These are phyloP conservation scores for Neurospora tetrasperma DNA, from an alignment of 495 filamentous ascomycete species.

Conservation along the genomic window DNA sequence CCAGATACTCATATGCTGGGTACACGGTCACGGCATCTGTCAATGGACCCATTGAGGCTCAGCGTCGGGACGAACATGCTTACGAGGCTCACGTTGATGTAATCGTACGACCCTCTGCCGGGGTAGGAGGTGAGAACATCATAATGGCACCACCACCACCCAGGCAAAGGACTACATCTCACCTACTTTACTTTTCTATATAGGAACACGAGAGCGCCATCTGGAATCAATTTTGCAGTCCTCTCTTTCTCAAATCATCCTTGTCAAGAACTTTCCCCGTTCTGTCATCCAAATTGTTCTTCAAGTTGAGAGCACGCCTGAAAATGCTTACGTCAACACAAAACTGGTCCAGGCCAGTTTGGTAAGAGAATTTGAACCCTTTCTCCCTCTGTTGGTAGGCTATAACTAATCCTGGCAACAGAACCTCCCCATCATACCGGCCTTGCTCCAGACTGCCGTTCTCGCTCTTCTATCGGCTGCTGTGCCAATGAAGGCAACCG, in stretches of 20 bases:
- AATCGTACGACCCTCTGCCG: constrained; percentile 72
- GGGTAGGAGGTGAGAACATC: constrained; percentile 62
- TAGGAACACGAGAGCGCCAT: constrained; percentile 61
- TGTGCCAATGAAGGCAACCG: constrained; percentile 61
- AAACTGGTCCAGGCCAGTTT: constrained; percentile 40
- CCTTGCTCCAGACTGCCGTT: constrained; percentile 60
- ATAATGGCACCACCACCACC: constrained; percentile 24
- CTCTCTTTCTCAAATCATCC: constrained; percentile 57
- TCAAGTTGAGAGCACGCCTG: constrained; percentile 49
- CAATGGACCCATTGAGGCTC: constrained; percentile 88
- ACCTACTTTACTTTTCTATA: constrained; percentile 25
- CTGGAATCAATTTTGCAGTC: constrained; percentile 60
- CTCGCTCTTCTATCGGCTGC: constrained; percentile 68
- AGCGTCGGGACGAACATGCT: constrained; percentile 73
- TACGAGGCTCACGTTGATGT: constrained; percentile 88
- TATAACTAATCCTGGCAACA: constrained; percentile 21
- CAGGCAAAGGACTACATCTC: constrained; percentile 14
- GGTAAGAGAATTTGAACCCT: constrained; percentile 23
- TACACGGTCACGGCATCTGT: constrained; percentile 76
- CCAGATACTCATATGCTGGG: constrained; percentile 65
- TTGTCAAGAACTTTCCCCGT: constrained; percentile 57
- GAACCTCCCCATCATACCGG: constrained; percentile 66
- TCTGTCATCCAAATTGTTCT: constrained; percentile 56
- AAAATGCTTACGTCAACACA: constrained; percentile 43
- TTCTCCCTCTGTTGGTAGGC: constrained; percentile 5